phyloP scores from a whole-genome alignment of 805 yeast genomes.

The Blastobotrys mokoenaii region DNA sequence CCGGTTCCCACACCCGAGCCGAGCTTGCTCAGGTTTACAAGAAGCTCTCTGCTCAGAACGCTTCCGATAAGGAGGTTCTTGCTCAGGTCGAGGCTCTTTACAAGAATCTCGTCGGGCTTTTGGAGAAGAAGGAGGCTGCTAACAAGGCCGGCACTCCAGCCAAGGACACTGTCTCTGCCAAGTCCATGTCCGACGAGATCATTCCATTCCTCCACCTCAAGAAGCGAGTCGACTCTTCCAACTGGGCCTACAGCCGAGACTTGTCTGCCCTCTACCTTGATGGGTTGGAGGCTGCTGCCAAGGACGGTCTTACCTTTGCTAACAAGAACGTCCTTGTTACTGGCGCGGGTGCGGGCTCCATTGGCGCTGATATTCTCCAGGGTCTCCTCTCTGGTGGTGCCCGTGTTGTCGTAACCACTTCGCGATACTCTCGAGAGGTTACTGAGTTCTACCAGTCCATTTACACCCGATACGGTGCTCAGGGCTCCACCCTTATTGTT shows the following conservation, averaged over 20 bases:
- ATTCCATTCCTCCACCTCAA: constrained; percentile 92
- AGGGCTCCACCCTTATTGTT: constrained; percentile 85
- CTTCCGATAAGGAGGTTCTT: constrained; percentile 56
- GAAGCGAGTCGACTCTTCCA: constrained; percentile 55
- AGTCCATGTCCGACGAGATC: constrained; percentile 34
- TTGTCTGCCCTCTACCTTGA: constrained; percentile 74
- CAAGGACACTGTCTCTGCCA: constrained; percentile 15
- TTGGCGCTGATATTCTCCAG: constrained; percentile 93
- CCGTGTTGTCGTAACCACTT: constrained; percentile 90
- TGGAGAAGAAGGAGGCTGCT: constrained; percentile 41
- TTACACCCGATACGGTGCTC: constrained; percentile 87
- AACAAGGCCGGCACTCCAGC: constrained; percentile 34
- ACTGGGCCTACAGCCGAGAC: constrained; percentile 77
- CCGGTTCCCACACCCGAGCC: constrained; percentile 48
- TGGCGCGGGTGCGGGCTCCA: constrained; percentile 99
- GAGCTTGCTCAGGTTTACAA: constrained; percentile 77
- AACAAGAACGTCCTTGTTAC: constrained; percentile 86
- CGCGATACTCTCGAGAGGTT: constrained; percentile 86
- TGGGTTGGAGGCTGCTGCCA: constrained; percentile 88
- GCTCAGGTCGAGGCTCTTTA: constrained; percentile 38
- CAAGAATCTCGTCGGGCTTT: constrained; percentile 25
- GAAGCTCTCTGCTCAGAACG: constrained; percentile 68
- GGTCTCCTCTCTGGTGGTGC: constrained; percentile 98
- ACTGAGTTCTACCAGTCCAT: constrained; percentile 93
- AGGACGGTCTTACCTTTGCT: constrained; percentile 85